These are phyloP conservation scores for Macrophomina pseudophaseolina DNA, from an alignment of 2,329 filamentous ascomycete genomes.

Conservation along the genomic window DNA sequence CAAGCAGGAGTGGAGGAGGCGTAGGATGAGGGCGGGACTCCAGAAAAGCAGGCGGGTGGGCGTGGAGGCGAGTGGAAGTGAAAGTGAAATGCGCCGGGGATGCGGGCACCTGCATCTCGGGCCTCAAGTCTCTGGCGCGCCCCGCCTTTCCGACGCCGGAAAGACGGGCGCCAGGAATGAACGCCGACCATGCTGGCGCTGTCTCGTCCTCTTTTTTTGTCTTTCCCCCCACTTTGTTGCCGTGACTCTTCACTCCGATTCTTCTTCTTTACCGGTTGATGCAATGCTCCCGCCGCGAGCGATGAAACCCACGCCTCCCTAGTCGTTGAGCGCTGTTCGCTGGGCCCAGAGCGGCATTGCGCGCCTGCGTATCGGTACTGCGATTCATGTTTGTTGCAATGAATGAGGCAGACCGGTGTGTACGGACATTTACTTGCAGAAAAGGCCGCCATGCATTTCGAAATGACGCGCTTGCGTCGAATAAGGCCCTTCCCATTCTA, in stretches of 20 bases:
- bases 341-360: not conserved
- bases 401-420: not conserved
- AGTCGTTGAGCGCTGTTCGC: not conserved
- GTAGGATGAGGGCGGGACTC: not conserved
- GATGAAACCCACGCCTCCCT: no score
- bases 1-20: not conserved
- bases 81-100: constrained; percentile 16
- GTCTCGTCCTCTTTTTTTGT: not conserved
- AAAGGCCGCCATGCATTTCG: not conserved
- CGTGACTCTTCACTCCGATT: not conserved
- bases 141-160: constrained; percentile 17
- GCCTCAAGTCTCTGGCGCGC: no score
- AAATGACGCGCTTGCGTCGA: not conserved
- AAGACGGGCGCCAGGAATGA: not conserved
- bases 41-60: not conserved
- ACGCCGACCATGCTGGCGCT: constrained; percentile 1
- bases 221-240: not conserved
- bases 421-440: not conserved
- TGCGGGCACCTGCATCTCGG: constrained; percentile 19
- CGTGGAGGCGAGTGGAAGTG: constrained; percentile 22
- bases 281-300: not conserved
- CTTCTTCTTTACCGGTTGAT: not conserved
- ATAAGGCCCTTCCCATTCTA: not conserved
- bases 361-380: not conserved
- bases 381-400: not conserved